Evolutionary conservation across 257 asterid species (phyloP).

Genomic region (Forsythia suspensa): DNA sequence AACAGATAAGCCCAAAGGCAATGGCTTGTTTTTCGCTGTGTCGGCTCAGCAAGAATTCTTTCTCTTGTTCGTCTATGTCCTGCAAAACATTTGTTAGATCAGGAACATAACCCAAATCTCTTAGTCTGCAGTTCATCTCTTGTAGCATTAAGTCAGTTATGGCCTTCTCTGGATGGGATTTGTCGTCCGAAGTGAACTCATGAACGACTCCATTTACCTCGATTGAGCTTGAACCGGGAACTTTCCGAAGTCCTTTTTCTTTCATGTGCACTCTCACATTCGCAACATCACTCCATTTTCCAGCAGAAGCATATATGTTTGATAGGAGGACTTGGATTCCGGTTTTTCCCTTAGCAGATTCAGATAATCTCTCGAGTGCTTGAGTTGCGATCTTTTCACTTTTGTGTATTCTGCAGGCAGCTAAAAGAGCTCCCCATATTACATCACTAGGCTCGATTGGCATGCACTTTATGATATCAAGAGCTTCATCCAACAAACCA

Average conservation of each 20-base stretch:
- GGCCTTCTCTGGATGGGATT: constrained; percentile 29
- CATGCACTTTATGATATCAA: constrained; percentile 37
- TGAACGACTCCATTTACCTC: constrained; percentile 47
- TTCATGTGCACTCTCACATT: constrained; percentile 49
- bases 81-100: constrained; percentile 47
- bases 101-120: constrained; percentile 47
- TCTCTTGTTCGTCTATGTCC: constrained; percentile 47
- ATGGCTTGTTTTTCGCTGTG: constrained; percentile 60
- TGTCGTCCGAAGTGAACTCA: constrained; percentile 53
- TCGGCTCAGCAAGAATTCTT: constrained; percentile 45
- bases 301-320: constrained; percentile 49
- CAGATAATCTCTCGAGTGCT: constrained; percentile 28
- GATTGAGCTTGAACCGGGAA: constrained; percentile 54
- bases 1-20: constrained; percentile 50
- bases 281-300: constrained; percentile 58
- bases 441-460: constrained; percentile 45
- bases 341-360: constrained; percentile 26
- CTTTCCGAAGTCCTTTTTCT: constrained; percentile 48
- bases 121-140: constrained; percentile 41
- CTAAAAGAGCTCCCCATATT: constrained; percentile 45
- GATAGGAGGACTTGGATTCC: constrained; percentile 55
- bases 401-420: constrained; percentile 46
- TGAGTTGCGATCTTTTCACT: constrained; percentile 34
- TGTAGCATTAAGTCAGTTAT: constrained; percentile 41
- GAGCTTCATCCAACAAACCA: constrained; percentile 45